phyloP scores from a whole-genome alignment of 306 rosid species.

The Quercus alba region DNA sequence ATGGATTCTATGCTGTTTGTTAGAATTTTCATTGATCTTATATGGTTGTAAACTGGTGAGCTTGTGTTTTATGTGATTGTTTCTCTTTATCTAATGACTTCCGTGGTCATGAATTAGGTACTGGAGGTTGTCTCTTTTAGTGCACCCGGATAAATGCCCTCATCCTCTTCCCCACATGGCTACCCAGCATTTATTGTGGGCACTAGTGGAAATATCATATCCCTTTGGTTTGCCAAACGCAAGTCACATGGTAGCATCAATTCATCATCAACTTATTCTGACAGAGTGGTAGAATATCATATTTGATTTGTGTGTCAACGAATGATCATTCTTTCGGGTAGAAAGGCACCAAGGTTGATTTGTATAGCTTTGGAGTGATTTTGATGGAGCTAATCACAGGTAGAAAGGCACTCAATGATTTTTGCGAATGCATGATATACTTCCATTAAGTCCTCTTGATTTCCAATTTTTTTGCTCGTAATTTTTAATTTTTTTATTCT shows the following conservation, averaged over 20 bases:
- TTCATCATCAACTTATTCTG: too few relatives aligned
- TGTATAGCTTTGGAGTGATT: too few relatives aligned
- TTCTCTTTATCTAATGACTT: neutral
- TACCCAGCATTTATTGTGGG: too few relatives aligned
- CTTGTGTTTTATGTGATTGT: neutral
- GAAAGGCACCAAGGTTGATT: too few relatives aligned
- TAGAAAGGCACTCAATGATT: neutral
- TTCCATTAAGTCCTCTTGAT: neutral
- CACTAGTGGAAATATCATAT: too few relatives aligned
- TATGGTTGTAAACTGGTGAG: neutral
- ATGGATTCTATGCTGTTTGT: neutral
- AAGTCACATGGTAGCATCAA: too few relatives aligned
- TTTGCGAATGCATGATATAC: neutral
- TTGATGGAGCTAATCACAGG: too few relatives aligned
- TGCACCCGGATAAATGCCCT: slow-evolving; percentile 97
- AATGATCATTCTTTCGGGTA: too few relatives aligned
- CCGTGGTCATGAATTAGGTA: slow-evolving; percentile 39
- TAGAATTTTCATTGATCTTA: neutral
- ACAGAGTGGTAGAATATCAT: too few relatives aligned
- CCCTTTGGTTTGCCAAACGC: too few relatives aligned
- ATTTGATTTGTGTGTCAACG: too few relatives aligned
- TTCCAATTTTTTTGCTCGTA: neutral
- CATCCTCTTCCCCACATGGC: slow-evolving; percentile 49
- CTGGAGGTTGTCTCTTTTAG: slow-evolving; percentile 92
- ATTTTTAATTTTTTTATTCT: neutral